phyloP scores from a whole-genome alignment of 305 asterid species.

The Vinca major region DNA sequence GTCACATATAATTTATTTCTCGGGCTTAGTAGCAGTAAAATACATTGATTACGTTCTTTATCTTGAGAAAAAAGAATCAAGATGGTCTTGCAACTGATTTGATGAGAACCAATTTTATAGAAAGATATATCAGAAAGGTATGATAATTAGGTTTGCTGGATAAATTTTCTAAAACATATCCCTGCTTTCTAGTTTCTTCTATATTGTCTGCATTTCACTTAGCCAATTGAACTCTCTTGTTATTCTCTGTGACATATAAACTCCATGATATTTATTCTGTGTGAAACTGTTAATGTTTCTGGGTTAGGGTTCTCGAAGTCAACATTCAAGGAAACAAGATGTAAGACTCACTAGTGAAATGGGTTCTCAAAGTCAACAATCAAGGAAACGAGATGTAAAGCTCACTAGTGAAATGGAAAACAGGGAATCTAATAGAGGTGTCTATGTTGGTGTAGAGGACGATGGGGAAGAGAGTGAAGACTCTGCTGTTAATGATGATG shows the following conservation, averaged over 20 bases:
- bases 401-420: slow-evolving; percentile 10
- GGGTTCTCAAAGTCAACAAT: slow-evolving; percentile 26
- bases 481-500: slow-evolving; percentile 49
- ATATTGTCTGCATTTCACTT: not conserved
- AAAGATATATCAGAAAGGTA: not conserved
- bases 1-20: not conserved
- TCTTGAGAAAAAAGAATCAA: not conserved
- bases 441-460: slow-evolving; percentile 51
- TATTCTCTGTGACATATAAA: not conserved
- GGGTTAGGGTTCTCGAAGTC: slow-evolving; percentile 28
- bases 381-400: slow-evolving; percentile 21
- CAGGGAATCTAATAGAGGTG: slow-evolving; percentile 30
- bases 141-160: slow-evolving; percentile 5
- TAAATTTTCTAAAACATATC: not conserved
- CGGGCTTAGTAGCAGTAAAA: not conserved
- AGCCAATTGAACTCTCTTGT: not conserved
- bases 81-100: slow-evolving; percentile 3
- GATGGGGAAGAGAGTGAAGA: slow-evolving; percentile 41
- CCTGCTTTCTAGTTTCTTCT: not conserved
- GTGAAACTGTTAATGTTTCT: slow-evolving; percentile 8
- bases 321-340: slow-evolving; percentile 23
- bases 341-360: not conserved
- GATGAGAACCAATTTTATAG: not conserved
- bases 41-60: no score
- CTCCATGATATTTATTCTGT: not conserved